Conservation (phyloP, 352 stramenopile species). For the Thalassiosira pacifica region DNA sequence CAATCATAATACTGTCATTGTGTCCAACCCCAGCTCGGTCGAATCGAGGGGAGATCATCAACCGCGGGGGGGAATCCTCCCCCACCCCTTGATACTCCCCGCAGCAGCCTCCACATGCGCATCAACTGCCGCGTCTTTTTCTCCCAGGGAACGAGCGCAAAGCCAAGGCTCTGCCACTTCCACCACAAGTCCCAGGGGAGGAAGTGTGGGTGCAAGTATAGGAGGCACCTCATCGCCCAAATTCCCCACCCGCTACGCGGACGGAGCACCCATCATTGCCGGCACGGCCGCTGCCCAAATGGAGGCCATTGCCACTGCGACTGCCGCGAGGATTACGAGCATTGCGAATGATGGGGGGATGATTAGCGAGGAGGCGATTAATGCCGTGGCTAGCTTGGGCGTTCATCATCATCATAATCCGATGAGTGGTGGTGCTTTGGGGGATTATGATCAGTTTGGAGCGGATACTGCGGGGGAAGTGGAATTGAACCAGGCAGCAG, state of each 20-base stretch:
- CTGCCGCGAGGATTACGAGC: conserved; percentile 41
- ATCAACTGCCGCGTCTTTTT: not conserved
- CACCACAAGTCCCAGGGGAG: not conserved
- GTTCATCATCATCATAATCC: too few species aligned
- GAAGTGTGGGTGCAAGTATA: too few species aligned
- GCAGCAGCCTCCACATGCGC: not conserved
- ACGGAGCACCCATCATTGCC: conserved; percentile 67
- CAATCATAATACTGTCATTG: too few species aligned
- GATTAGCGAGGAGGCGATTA: conserved; percentile 10
- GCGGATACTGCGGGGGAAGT: too few species aligned
- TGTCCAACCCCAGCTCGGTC: conserved; percentile 2
- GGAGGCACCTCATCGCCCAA: not conserved
- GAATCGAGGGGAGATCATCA: not conserved
- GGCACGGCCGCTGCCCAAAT: conserved; percentile 64
- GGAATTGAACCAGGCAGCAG: too few species aligned
- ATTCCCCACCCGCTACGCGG: conserved; percentile 33
- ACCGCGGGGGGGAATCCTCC: not conserved
- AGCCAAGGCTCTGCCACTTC: not conserved
- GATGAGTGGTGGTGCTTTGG: not conserved
- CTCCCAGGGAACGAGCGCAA: too few species aligned
- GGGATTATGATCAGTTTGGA: not conserved
- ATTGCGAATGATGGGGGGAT: conserved; percentile 8
- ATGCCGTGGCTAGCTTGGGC: conserved; percentile 35
- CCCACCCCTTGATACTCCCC: not conserved
- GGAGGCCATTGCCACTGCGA: conserved; percentile 55